A percentile compares a stretch with the other conserved stretches of the same genome.
These are phyloP conservation scores for Gymnopilus junonius DNA, from an alignment of 768 basidiomycete genomes.

Conservation along the genomic window DNA sequence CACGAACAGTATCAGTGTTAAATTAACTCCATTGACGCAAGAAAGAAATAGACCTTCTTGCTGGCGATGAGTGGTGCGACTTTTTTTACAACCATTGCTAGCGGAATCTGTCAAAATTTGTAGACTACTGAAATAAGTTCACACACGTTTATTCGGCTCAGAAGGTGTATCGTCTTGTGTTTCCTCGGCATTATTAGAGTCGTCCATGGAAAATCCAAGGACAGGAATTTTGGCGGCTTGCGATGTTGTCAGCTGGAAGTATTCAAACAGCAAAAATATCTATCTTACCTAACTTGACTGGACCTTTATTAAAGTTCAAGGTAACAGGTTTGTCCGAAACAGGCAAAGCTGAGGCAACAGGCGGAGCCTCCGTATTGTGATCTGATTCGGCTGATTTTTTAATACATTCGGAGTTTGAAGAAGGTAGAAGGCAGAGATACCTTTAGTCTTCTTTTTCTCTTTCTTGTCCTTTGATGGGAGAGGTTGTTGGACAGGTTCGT, in stretches of 20 bases:
- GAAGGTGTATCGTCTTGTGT: constrained; percentile 47
- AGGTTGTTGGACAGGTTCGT: constrained; percentile 50
- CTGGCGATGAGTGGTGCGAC: constrained; percentile 84
- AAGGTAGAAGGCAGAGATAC: constrained; percentile 30
- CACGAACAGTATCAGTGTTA: constrained; percentile 8
- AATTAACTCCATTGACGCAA: constrained; percentile 12
- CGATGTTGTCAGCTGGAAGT: background rate
- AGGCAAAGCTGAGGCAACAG: constrained; percentile 69
- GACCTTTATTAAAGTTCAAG: constrained; percentile 68
- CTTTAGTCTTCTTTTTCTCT: constrained; percentile 68
- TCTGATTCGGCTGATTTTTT: constrained; percentile 35
- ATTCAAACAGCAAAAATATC: background rate
- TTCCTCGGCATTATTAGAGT: constrained; percentile 50
- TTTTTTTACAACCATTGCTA: constrained; percentile 57
- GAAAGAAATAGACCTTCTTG: constrained; percentile 64
- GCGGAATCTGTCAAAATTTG: background rate
- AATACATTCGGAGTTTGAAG: background rate
- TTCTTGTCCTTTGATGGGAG: constrained; percentile 46
- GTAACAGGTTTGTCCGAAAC: constrained; percentile 84
- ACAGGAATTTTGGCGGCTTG: constrained; percentile 42
- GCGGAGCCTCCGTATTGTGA: constrained; percentile 31
- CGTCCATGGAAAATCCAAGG: constrained; percentile 73
- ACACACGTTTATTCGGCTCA: constrained; percentile 57
- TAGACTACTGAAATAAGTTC: background rate
- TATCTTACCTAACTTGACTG: constrained; percentile 36